Evolutionary conservation across 441 rosid genomes (phyloP).

Genomic region (Gossypium davidsonii): DNA sequence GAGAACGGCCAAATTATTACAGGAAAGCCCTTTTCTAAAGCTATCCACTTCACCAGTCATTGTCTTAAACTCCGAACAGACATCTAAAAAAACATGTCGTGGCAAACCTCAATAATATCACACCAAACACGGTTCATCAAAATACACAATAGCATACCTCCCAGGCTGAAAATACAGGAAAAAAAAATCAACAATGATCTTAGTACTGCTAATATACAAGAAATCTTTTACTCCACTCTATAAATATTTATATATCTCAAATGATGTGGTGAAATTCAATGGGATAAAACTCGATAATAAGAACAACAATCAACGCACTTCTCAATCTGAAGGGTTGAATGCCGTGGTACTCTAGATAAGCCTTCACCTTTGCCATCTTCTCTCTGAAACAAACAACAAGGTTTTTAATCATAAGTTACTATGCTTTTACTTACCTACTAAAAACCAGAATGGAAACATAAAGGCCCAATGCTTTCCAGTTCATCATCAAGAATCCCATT

Average conservation of each 20-base stretch:
- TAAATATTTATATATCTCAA: conserved; percentile 1
- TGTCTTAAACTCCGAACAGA: conserved; percentile 23
- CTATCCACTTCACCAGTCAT: conserved; percentile 3
- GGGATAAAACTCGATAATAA: conserved; percentile 5
- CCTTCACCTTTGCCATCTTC: conserved; percentile 82
- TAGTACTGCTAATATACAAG: conserved; percentile 30
- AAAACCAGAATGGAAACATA: neutral
- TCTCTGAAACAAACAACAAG: conserved; percentile 45
- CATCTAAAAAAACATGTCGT: conserved; percentile 20
- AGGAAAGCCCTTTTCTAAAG: conserved; percentile 1
- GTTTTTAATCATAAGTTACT: neutral
- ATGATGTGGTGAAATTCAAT: conserved; percentile 4
- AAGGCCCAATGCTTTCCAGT: neutral
- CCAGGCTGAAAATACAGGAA: neutral
- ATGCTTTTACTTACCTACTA: neutral
- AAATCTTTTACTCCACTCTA: conserved; percentile 19
- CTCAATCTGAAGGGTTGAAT: conserved; percentile 13
- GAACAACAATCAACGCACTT: conserved; percentile 13
- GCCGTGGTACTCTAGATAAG: neutral
- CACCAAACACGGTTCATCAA: conserved; percentile 23
- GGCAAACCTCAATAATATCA: conserved; percentile 37
- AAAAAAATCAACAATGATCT: neutral
- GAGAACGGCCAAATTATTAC: conserved; percentile 17
- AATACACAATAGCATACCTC: conserved; percentile 17
- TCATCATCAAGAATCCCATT: neutral